A percentile compares a stretch with the other conserved stretches of the same genome.
Conservation (phyloP, 2,329 filamentous ascomycete genomes). For the Gyromitra esculenta region DNA sequence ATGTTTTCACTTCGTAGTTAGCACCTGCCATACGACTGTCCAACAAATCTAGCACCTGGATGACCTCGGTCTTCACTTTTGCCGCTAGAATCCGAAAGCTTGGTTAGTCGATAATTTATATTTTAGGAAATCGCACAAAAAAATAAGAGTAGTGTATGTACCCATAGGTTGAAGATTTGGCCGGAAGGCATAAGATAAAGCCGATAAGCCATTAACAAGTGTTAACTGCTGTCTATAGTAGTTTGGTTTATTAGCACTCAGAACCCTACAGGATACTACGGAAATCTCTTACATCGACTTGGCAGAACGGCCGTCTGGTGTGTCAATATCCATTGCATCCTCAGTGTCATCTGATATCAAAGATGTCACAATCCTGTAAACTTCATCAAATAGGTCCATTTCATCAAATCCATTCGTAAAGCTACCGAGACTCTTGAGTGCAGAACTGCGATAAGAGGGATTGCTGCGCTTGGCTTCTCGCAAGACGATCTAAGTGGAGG, state of each 20-base stretch:
- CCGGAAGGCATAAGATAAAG: constrained; percentile 49
- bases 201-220: constrained; percentile 54
- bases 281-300: constrained; percentile 59
- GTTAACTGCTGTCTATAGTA: constrained; percentile 55
- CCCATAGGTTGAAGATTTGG: constrained; percentile 37
- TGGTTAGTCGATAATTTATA: not conserved
- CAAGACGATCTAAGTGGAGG: constrained; percentile 70
- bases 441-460: constrained; percentile 79
- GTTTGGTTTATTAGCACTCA: constrained; percentile 44
- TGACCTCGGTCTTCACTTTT: constrained; percentile 41
- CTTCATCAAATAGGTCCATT: constrained; percentile 74
- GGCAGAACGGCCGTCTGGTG: constrained; percentile 62
- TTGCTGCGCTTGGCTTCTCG: constrained; percentile 94
- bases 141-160: constrained; percentile 22
- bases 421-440: constrained; percentile 75
- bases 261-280: constrained; percentile 13
- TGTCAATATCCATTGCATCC: constrained; percentile 76
- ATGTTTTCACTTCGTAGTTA: constrained; percentile 53
- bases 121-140: not conserved
- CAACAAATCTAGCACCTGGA: constrained; percentile 42
- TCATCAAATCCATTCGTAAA: constrained; percentile 76
- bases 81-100: constrained; percentile 6
- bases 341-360: constrained; percentile 71
- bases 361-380: constrained; percentile 71
- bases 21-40: constrained; percentile 47